Percentiles rank a stretch among this genome's conserved stretches.
These are phyloP conservation scores for Didymella segeticola DNA, from an alignment of 2,329 filamentous ascomycete species.

Conservation along the genomic window DNA sequence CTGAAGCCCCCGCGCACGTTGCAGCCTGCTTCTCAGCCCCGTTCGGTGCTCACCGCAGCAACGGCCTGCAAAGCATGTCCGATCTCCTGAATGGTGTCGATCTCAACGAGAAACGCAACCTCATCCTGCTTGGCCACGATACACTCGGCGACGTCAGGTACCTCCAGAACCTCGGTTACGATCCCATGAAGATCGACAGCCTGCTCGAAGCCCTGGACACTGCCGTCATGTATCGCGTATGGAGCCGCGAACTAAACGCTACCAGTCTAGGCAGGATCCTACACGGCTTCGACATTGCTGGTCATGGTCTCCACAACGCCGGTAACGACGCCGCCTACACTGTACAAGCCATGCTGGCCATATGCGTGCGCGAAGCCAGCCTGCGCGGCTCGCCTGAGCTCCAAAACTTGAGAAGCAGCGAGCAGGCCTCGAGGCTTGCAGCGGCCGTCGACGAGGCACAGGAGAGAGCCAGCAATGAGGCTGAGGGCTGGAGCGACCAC, in stretches of 20 bases:
- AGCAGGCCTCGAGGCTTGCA: conserved; percentile 33
- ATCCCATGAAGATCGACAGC: conserved; percentile 60
- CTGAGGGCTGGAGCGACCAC: conserved; percentile 47
- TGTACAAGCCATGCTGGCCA: conserved; percentile 72
- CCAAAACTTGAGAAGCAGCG: conserved; percentile 30
- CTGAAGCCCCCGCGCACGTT: conserved; percentile 55
- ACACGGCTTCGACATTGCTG: conserved; percentile 66
- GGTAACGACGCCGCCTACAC: conserved; percentile 87
- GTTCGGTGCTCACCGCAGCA: conserved; percentile 49
- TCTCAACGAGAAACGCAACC: conserved; percentile 56
- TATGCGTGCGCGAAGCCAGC: conserved; percentile 58
- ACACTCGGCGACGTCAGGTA: conserved; percentile 71
- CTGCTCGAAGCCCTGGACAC: conserved; percentile 76
- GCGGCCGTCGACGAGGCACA: conserved; percentile 37
- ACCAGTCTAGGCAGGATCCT: conserved; percentile 69
- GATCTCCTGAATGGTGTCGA: conserved; percentile 19
- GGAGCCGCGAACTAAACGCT: conserved; percentile 60
- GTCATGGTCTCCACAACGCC: conserved; percentile 79
- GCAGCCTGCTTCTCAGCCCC: conserved; percentile 65
- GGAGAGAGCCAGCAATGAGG: conserved; percentile 50
- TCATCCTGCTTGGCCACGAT: conserved; percentile 84
- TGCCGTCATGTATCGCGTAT: conserved; percentile 70
- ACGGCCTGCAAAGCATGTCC: conserved; percentile 1
- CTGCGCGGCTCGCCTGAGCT: conserved; percentile 40
- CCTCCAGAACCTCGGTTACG: conserved; percentile 69